These are phyloP conservation scores for Pseudocercospora vitis DNA, from an alignment of 2,329 filamentous ascomycete genomes.

Conservation along the genomic window DNA sequence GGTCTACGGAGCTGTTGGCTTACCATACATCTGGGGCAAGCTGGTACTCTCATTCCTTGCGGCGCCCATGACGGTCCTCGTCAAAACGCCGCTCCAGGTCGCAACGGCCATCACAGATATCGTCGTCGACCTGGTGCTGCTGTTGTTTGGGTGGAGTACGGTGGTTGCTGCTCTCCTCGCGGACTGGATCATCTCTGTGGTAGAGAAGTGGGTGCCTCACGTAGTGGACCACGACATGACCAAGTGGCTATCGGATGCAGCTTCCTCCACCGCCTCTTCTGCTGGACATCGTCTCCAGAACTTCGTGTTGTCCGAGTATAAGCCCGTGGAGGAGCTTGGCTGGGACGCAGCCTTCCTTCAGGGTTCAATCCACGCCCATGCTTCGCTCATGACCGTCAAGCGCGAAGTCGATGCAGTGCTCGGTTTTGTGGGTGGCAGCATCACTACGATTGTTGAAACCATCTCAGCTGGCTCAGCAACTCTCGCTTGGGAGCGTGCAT, in stretches of 20 bases:
- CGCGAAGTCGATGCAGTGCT: slow-evolving; percentile 29
- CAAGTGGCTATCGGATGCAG: slow-evolving; percentile 23
- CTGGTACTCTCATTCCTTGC: slow-evolving; percentile 76
- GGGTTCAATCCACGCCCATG: slow-evolving; percentile 33
- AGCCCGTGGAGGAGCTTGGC: slow-evolving; percentile 19
- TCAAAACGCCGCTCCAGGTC: slow-evolving; percentile 70
- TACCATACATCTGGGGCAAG: slow-evolving; percentile 90
- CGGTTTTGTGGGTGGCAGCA: slow-evolving; percentile 23
- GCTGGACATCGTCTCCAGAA: slow-evolving; percentile 27
- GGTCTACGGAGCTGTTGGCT: slow-evolving; percentile 79
- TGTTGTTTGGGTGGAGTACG: slow-evolving; percentile 48
- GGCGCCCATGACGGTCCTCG: slow-evolving; percentile 67
- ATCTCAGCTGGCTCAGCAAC: slow-evolving; percentile 29
- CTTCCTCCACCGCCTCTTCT: slow-evolving; percentile 25
- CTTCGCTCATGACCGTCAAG: slow-evolving; percentile 31
- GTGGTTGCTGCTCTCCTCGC: slow-evolving; percentile 18
- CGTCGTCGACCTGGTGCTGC: slow-evolving; percentile 71
- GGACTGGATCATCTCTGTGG: slow-evolving; percentile 15
- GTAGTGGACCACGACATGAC: slow-evolving; percentile 14
- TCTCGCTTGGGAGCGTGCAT: slow-evolving; percentile 17
- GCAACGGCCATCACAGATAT: slow-evolving; percentile 74
- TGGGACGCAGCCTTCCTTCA: slow-evolving; percentile 32
- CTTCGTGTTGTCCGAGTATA: slow-evolving; percentile 23
- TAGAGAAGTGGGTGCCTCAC: slow-evolving; percentile 16
- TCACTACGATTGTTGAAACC: slow-evolving; percentile 31